A percentile compares a stretch with the other conserved stretches of the same genome.
Conservation (phyloP, 2,329 filamentous ascomycete species). For the Penicillium verrucosum region DNA sequence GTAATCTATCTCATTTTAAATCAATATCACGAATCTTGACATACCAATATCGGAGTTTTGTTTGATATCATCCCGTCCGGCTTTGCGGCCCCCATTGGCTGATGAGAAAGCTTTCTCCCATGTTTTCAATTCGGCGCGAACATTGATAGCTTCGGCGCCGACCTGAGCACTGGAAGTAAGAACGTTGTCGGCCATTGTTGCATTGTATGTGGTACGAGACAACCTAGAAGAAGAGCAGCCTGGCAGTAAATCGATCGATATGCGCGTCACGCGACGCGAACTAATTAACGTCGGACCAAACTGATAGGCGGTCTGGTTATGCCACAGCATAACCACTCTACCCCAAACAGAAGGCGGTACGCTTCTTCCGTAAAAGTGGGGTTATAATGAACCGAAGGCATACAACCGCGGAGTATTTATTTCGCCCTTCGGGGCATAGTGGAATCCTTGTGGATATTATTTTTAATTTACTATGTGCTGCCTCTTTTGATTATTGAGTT, state of each 20-base stretch:
- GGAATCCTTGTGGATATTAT: too few relatives aligned
- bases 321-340: background rate
- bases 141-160: conserved; percentile 26
- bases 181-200: conserved; percentile 28
- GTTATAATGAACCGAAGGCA: background rate
- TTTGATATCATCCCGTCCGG: conserved; percentile 49
- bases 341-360: background rate
- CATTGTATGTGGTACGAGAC: conserved; percentile 11
- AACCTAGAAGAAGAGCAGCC: conserved; percentile 1
- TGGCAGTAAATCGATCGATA: conserved; percentile 6
- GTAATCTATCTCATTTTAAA: background rate
- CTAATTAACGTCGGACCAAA: conserved; percentile 22
- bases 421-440: conserved; percentile 37
- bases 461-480: too few relatives aligned
- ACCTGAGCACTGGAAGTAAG: conserved; percentile 26
- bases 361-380: background rate
- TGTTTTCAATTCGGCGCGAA: conserved; percentile 47
- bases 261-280: conserved; percentile 24
- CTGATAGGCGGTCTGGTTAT: background rate
- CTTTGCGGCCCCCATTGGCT: conserved; percentile 44
- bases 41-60: conserved; percentile 44
- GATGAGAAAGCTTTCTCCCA: conserved; percentile 48
- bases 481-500: too few relatives aligned
- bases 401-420: too few relatives aligned
- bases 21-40: background rate